A percentile compares a stretch with the other conserved stretches of the same genome.
Conservation (phyloP, 202 grass and related monocot species). For the Panicum hallii region DNA sequence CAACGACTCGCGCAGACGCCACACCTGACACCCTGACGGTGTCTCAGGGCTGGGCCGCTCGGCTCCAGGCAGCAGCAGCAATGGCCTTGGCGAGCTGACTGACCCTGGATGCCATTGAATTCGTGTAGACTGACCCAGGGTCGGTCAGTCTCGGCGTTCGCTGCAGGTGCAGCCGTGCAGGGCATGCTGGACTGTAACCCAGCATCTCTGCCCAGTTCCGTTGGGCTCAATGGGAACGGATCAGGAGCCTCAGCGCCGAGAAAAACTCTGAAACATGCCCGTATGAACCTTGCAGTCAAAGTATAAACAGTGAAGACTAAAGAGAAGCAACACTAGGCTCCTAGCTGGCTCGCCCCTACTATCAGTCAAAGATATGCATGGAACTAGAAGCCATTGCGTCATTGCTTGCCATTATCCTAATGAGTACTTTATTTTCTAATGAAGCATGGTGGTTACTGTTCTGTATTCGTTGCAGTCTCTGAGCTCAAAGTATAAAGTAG, state of each 20-base stretch:
- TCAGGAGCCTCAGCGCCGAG: not conserved
- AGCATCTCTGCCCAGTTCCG: slow-evolving; percentile 23
- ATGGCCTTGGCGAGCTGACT: not conserved
- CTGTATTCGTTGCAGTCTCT: not conserved
- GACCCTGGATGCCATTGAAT: no score
- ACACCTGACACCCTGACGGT: slow-evolving; percentile 39
- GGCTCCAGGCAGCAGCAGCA: slow-evolving; percentile 2
- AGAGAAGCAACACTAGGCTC: not conserved
- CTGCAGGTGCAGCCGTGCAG: not conserved
- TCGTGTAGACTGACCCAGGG: no score
- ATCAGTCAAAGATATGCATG: not conserved
- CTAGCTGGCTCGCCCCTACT: not conserved
- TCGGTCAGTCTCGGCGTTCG: no score
- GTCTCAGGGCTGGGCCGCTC: not conserved
- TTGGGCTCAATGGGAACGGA: not conserved
- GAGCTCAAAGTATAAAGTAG: slow-evolving; percentile 38
- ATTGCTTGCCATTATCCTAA: not conserved
- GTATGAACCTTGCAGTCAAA: not conserved
- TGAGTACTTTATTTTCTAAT: not conserved
- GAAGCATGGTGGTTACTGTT: slow-evolving; percentile 19
- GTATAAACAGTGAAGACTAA: not conserved
- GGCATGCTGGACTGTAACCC: slow-evolving; percentile 6
- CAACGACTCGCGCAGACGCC: slow-evolving; percentile 28
- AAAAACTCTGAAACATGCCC: not conserved
- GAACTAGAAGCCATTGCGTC: not conserved